Percentiles rank a stretch among this genome's conserved stretches.
phyloP scores from a whole-genome alignment of 371 early-diverging fungal genomes.

The Mortierella polycephala region DNA sequence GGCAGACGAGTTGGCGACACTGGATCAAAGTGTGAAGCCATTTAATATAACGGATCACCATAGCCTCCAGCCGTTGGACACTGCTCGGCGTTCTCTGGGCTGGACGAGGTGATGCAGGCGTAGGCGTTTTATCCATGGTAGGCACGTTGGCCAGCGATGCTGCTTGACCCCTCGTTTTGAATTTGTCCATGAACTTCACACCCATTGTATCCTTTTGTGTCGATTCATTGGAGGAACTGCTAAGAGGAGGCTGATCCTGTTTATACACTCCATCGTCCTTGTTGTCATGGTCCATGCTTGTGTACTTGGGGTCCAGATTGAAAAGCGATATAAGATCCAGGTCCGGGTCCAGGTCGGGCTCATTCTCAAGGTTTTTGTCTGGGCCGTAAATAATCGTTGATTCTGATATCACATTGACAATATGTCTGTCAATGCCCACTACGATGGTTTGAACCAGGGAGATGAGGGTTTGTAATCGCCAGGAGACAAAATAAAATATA shows the following conservation, averaged over 20 bases:
- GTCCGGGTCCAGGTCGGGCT: conserved; percentile 39
- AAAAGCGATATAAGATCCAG: conserved; percentile 21
- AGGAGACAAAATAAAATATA: not conserved
- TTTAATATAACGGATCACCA: conserved; percentile 46
- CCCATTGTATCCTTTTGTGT: conserved; percentile 3
- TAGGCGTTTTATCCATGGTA: not conserved
- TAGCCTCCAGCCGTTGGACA: conserved; percentile 28
- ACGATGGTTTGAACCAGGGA: not conserved
- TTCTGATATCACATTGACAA: conserved; percentile 44
- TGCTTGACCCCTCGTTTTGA: conserved; percentile 15
- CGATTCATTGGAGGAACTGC: conserved; percentile 9
- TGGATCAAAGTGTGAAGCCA: conserved; percentile 50
- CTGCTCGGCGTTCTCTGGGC: conserved; percentile 3
- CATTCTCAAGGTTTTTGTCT: conserved; percentile 23
- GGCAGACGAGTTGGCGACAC: conserved; percentile 37
- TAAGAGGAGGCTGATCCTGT: not conserved
- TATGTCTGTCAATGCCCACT: conserved; percentile 47
- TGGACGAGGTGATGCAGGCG: not conserved
- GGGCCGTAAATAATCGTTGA: conserved; percentile 36
- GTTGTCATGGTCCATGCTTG: conserved; percentile 3
- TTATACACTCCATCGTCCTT: conserved; percentile 7
- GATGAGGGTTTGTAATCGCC: too few species aligned
- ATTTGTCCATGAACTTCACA: conserved; percentile 15
- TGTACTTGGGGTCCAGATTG: conserved; percentile 28
- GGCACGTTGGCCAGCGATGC: not conserved